Conservation (phyloP, 306 rosid species). For the Vigna reflexopilosa region DNA sequence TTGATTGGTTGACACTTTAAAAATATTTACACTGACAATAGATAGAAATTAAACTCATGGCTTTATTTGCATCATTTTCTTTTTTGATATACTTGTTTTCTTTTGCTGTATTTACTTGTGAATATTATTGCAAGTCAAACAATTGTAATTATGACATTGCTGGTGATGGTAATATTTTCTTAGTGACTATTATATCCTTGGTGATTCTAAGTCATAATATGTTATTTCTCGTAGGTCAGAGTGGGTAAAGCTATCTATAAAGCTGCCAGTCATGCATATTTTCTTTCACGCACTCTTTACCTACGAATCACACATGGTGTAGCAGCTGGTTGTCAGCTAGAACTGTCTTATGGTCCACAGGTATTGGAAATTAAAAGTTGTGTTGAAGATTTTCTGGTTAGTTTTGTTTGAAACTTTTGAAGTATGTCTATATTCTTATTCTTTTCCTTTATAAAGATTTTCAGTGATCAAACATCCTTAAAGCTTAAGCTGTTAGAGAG, state of each 20-base stretch:
- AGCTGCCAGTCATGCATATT: constrained; percentile 86
- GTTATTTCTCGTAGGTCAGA: constrained; percentile 65
- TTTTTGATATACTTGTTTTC: constrained; percentile 15
- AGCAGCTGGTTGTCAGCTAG: constrained; percentile 67
- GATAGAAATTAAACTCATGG: too few relatives aligned
- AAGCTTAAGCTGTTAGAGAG: constrained; percentile 28
- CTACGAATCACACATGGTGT: constrained; percentile 69
- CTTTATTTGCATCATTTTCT: not conserved
- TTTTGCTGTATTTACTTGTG: constrained; percentile 26
- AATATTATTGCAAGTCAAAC: constrained; percentile 23
- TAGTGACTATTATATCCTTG: constrained; percentile 23
- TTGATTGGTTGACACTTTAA: not conserved
- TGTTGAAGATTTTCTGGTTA: constrained; percentile 26
- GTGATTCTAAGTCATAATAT: constrained; percentile 42
- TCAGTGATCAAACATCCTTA: constrained; percentile 28
- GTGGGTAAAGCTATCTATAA: constrained; percentile 90
- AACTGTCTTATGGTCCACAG: constrained; percentile 95
- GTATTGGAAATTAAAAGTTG: constrained; percentile 52
- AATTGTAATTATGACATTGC: constrained; percentile 36
- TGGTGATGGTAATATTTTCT: constrained; percentile 25
- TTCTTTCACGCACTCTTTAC: constrained; percentile 74
- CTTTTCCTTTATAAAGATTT: constrained; percentile 20
- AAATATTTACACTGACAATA: not conserved
- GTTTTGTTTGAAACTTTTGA: constrained; percentile 23
- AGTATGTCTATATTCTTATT: not conserved